phyloP scores from a whole-genome alignment of 345 rosid genomes.

The Stellera chamaejasme region DNA sequence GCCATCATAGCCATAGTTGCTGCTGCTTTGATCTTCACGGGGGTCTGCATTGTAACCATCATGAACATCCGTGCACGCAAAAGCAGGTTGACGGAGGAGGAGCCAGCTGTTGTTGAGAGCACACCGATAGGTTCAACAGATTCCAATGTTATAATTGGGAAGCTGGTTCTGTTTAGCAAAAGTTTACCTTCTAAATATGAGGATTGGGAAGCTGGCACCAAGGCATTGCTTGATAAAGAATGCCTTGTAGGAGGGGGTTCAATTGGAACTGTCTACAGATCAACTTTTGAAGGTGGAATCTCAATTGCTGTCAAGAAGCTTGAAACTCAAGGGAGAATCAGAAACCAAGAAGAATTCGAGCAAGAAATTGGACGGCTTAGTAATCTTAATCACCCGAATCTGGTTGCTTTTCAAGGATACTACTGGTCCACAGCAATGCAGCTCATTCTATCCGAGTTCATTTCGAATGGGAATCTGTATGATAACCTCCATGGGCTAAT shows the following conservation, averaged over 20 bases:
- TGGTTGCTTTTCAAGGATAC: conserved; percentile 80
- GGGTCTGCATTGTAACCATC: conserved; percentile 69
- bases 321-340: conserved; percentile 73
- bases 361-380: conserved; percentile 76
- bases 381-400: conserved; percentile 60
- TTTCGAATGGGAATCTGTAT: conserved; percentile 68
- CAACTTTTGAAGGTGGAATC: conserved; percentile 78
- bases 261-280: conserved; percentile 75
- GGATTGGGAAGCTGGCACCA: conserved; percentile 95
- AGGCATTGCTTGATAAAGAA: conserved; percentile 89
- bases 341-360: conserved; percentile 90
- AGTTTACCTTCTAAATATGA: conserved; percentile 84
- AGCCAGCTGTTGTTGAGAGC: conserved; percentile 50
- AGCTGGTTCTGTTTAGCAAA: conserved; percentile 92
- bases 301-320: conserved; percentile 95
- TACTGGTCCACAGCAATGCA: conserved; percentile 87
- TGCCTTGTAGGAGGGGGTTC: conserved; percentile 80
- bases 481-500: conserved; percentile 59
- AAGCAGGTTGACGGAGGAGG: conserved; percentile 40
- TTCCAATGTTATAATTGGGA: conserved; percentile 69
- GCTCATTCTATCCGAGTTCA: conserved; percentile 66
- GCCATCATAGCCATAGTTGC: conserved; percentile 82
- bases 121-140: conserved; percentile 68
- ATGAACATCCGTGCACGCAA: conserved; percentile 73
- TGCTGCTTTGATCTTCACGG: conserved; percentile 69